A percentile compares a stretch with the other conserved stretches of the same genome.
phyloP scores from a whole-genome alignment of 2,329 filamentous ascomycete species.

The Rutstroemia sydowiana region DNA sequence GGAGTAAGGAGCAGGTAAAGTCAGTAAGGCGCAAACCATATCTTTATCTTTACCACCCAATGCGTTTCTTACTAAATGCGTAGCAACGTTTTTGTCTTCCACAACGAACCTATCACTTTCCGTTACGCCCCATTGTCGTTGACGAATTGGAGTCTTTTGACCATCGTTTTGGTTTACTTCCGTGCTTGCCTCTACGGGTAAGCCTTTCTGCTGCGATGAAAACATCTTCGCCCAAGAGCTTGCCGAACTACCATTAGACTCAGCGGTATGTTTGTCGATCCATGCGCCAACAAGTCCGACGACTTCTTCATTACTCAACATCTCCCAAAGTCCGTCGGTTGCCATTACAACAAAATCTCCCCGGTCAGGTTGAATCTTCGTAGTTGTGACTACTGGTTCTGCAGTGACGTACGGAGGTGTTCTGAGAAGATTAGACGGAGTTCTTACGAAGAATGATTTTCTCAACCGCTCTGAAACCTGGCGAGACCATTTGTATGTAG shows the following conservation, averaged over 20 bases:
- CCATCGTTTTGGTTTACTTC: constrained; percentile 48
- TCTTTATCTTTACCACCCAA: constrained; percentile 89
- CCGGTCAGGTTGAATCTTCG: constrained; percentile 78
- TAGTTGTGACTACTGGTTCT: constrained; percentile 89
- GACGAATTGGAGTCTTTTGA: constrained; percentile 79
- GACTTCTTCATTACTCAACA: constrained; percentile 97
- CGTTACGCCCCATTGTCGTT: constrained; percentile 84
- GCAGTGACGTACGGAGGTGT: constrained; percentile 97
- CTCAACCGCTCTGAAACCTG: constrained; percentile 80
- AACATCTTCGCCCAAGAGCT: constrained; percentile 63
- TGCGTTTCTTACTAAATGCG: constrained; percentile 90
- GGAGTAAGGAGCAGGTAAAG: constrained; percentile 84
- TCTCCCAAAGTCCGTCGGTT: constrained; percentile 96
- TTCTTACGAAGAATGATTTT: constrained; percentile 78
- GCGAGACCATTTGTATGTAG: constrained; percentile 90
- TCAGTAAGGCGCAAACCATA: constrained; percentile 86
- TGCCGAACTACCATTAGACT: constrained; percentile 30
- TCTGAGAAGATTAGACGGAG: constrained; percentile 67
- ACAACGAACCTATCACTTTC: constrained; percentile 78
- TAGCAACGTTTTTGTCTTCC: constrained; percentile 92
- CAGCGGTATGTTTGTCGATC: constrained; percentile 67
- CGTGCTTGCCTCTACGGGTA: constrained; percentile 69
- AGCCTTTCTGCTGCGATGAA: constrained; percentile 43
- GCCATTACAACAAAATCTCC: constrained; percentile 96
- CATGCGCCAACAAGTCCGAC: constrained; percentile 94